These are phyloP conservation scores for Zychaea mexicana DNA, from an alignment of 371 early-diverging fungal genomes.

Conservation along the genomic window DNA sequence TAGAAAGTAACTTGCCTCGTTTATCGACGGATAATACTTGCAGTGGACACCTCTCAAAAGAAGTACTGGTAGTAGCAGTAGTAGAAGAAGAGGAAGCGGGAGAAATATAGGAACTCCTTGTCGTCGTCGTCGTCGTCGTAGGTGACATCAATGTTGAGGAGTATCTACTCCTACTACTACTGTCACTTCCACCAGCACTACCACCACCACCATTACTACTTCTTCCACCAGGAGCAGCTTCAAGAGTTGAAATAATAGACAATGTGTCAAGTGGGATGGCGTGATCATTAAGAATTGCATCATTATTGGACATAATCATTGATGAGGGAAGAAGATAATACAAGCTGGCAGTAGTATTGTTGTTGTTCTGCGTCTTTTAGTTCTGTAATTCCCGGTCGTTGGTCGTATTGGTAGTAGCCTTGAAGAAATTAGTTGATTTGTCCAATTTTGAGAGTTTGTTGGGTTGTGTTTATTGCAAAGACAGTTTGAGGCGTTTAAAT, in stretches of 20 bases:
- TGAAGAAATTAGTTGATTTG: slow-evolving; percentile 49
- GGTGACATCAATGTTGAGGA: too few species aligned
- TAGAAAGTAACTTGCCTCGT: not conserved
- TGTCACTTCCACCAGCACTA: not conserved
- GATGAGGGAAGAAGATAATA: not conserved
- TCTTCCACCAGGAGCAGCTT: not conserved
- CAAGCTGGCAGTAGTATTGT: not conserved
- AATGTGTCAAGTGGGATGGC: slow-evolving; percentile 6
- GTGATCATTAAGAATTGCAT: not conserved
- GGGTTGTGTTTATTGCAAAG: slow-evolving; percentile 41
- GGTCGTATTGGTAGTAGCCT: too few species aligned
- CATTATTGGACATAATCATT: slow-evolving; percentile 44
- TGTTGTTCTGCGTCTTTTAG: slow-evolving; percentile 25
- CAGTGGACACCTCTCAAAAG: too few species aligned
- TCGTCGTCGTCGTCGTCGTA: too few species aligned
- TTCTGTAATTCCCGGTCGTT: slow-evolving; percentile 44
- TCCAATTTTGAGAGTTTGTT: too few species aligned
- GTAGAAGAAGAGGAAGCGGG: too few species aligned
- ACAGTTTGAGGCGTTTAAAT: too few species aligned
- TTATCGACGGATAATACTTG: not conserved
- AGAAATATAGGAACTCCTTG: too few species aligned
- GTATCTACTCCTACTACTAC: too few species aligned
- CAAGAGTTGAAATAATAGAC: too few species aligned
- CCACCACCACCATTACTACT: not conserved
- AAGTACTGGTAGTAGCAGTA: too few species aligned